Evolutionary conservation across 345 rosid genomes (phyloP), one percentile per base, ranked within the genome.

Genomic region (Linum lewisii): DNA sequence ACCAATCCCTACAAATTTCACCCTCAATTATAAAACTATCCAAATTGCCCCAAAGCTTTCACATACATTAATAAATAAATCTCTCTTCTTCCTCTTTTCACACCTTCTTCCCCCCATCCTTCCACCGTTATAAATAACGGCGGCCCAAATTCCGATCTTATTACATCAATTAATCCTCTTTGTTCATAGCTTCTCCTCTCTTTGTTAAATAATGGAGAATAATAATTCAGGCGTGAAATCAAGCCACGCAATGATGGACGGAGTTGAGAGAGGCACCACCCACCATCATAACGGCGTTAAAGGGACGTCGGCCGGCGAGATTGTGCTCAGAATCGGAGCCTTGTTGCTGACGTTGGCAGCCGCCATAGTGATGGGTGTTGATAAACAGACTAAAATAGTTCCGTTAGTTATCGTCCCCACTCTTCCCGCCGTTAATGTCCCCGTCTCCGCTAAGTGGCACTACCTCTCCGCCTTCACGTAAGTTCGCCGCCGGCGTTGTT

Each of bases 391-490:
- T 15, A 76, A 65, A 60, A 23, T 70, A 37, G 75, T 82, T 14
- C 65, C 86, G 0, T 1, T 88, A 3, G 59, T 73, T 64, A 1
- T 88, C 53, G 9, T 77, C 23, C 72, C 72, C 1, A 49, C 32
- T 57, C 32, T 88, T 45, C 90, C 96, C 51, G 73, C 86, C n/a
- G 47, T 88, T 1, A 7, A 73, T 54, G 54, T 85, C 62, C 61
- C 90, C 42, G 77, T 69, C 15, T 37, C 67, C 15, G 93, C 96
- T 56, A 80, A 75, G 72, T 75, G 84, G 72, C 68, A 57, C 54
- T 68, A 85, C 73, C 59, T 82, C 57, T 80, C 96, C 54, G 86
- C 90, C 47, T 82, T 83, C 50, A 73, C 72, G 94, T 88, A 77
- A 74, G 90, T 70, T 21, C 47, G 21, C 37, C 18, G 4, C 22